Evolutionary conservation across 371 early-diverging fungal species (phyloP).

Genomic region (Mucor sp.): DNA sequence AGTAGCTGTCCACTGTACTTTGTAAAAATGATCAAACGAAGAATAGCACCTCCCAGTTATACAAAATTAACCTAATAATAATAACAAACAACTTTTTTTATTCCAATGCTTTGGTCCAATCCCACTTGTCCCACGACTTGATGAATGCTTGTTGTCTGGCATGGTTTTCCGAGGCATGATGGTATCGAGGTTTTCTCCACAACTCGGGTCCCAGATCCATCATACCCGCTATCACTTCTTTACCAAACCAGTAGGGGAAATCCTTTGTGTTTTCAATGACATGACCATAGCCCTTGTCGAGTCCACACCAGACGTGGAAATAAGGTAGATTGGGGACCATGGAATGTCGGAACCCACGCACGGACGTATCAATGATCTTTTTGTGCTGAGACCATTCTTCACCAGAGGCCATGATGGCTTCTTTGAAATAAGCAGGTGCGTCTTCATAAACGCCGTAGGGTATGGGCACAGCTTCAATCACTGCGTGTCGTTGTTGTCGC

Average conservation of each 20-base stretch:
- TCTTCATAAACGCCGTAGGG: conserved; percentile 76
- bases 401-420: conserved; percentile 73
- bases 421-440: conserved; percentile 86
- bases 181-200: conserved; percentile 72
- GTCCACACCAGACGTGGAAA: conserved; percentile 95
- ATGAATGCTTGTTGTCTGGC: conserved; percentile 67
- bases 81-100: neutral
- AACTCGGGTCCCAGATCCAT: conserved; percentile 76
- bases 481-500: conserved; percentile 77
- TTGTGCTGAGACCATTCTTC: conserved; percentile 95
- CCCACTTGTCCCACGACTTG: conserved; percentile 75
- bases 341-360: conserved; percentile 71
- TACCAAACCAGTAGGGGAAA: conserved; percentile 87
- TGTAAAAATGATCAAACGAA: conserved; percentile 69
- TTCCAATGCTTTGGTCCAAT: conserved; percentile 76
- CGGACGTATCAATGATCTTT: conserved; percentile 82
- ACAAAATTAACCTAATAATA: conserved; percentile 59
- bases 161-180: conserved; percentile 58
- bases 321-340: conserved; percentile 84
- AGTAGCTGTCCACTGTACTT: conserved; percentile 84
- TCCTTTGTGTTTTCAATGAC: conserved; percentile 86
- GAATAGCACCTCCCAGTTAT: conserved; percentile 78
- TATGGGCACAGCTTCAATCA: conserved; percentile 92
- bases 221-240: conserved; percentile 79
- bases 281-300: conserved; percentile 89